Base-by-base conservation (phyloP, 805 yeast genomes). In the Starmerella floricola region DNA sequence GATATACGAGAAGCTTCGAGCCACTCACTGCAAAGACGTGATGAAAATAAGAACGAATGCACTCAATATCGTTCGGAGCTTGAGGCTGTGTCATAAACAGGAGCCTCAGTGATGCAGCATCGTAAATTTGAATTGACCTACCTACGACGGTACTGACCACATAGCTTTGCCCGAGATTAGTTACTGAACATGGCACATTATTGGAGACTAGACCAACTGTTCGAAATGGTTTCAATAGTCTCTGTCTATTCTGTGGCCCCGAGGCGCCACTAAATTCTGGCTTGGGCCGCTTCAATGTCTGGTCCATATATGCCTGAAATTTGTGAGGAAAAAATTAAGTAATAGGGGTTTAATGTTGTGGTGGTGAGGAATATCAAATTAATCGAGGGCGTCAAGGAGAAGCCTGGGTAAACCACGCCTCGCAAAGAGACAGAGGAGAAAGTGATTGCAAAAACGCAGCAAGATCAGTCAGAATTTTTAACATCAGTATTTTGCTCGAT, bases 91-190 rank as follows among this genome's bases (percentile, higher is more conserved):
- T 83, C 11, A 88, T 93, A 62, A 91, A 88, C 18, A 88, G 64
- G 48, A 88, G 65, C 52, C 83, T 91, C 48, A 88, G 65, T 6
- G 82, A 84, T 26, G 88, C 76, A 12, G 54, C 95, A 64, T 91
- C 98, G 56, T 82, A 91, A 23, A 91, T 84, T 60, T 88, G 97
- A 65, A 91, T 84, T 1, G 88, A 71, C 40, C 76, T 70, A 2
- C 96, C 97, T 18, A 91, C 95, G 34, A 83, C 77, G 0, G 97
- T 88, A 15, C 79, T 94, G 31, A 85, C 74, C 55, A 87, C 81
- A 55, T 81, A 87, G 1, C 94, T 76, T 13, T 83, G 71, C 40
- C 98, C 98, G 45, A 88, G 68, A 2, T 88, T 76, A 21, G 97
- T 93, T 17, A 85, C 67, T 6, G 95, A 82, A 58, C 87, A 84